Conservation (phyloP, 495 filamentous ascomycete species). For the Aspergillus steynii region DNA sequence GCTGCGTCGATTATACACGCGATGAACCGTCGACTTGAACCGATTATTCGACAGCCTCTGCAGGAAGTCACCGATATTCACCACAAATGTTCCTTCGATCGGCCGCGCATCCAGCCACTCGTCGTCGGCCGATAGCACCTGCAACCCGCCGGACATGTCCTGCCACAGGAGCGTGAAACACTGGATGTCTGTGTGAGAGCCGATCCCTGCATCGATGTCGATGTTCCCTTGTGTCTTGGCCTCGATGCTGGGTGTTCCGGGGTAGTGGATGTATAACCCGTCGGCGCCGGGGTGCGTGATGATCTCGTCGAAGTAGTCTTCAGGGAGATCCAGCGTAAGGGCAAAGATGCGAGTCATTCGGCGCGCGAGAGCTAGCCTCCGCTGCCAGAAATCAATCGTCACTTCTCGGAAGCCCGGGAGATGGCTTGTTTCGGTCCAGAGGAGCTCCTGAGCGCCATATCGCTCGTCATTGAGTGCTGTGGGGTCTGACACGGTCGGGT, state of each 20-base stretch:
- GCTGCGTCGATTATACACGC: conserved; percentile 51
- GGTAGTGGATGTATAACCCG: conserved; percentile 53
- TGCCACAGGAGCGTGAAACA: conserved; percentile 61
- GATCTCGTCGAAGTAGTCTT: conserved; percentile 52
- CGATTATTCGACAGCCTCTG: conserved; percentile 61
- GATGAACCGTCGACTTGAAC: conserved; percentile 61
- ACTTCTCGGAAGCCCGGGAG: conserved; percentile 49
- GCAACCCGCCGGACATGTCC: conserved; percentile 53
- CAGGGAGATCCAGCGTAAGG: conserved; percentile 46
- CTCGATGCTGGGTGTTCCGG: conserved; percentile 35
- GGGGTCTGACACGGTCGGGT: conserved; percentile 41
- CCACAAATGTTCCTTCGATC: conserved; percentile 57
- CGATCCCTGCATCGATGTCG: conserved; percentile 45
- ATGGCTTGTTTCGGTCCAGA: conserved; percentile 51
- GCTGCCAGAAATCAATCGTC: conserved; percentile 47
- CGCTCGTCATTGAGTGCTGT: conserved; percentile 36
- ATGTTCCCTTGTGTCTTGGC: conserved; percentile 16
- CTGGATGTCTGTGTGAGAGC: conserved; percentile 60
- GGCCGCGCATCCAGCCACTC: conserved; percentile 58
- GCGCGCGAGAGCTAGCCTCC: conserved; percentile 47
- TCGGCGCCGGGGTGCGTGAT: conserved; percentile 53
- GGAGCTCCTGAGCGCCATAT: conserved; percentile 38
- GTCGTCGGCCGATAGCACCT: conserved; percentile 50
- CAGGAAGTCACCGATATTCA: conserved; percentile 69
- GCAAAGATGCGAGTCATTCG: conserved; percentile 51